Percentiles rank a stretch among this genome's conserved stretches.
Conservation (phyloP, 257 asterid species). For the Dorcoceras hygrometricum region DNA sequence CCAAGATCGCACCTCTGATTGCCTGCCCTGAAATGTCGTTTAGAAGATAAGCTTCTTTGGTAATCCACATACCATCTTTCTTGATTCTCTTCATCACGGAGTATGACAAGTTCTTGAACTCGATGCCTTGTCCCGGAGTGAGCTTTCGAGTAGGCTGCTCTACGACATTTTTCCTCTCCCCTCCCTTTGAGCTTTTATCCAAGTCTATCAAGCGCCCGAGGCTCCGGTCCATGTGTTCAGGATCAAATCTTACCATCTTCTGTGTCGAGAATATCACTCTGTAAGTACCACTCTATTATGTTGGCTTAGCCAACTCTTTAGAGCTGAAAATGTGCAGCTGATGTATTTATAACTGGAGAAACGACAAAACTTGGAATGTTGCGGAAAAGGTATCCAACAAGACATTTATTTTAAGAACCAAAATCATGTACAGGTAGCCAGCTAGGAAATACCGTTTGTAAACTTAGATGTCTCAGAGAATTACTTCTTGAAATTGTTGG, state of each 20-base stretch:
- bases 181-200: slow-evolving; percentile 39
- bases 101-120: slow-evolving; percentile 64
- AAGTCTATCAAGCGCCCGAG: slow-evolving; percentile 57
- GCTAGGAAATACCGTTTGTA: too few species aligned
- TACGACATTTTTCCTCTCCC: slow-evolving; percentile 26
- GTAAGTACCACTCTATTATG: not conserved
- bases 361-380: too few species aligned
- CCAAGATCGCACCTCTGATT: slow-evolving; percentile 70
- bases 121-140: slow-evolving; percentile 79
- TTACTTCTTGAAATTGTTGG: too few species aligned
- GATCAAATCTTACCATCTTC: slow-evolving; percentile 37
- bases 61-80: slow-evolving; percentile 73
- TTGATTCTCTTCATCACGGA: slow-evolving; percentile 60
- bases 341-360: too few species aligned
- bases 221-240: slow-evolving; percentile 39
- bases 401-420: too few species aligned
- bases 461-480: too few species aligned
- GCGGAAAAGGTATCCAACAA: too few species aligned
- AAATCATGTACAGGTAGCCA: too few species aligned
- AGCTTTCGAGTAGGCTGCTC: slow-evolving; percentile 43
- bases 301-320: not conserved
- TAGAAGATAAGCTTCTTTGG: slow-evolving; percentile 67
- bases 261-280: not conserved
- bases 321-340: not conserved
- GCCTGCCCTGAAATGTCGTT: slow-evolving; percentile 86